Conservation (phyloP, 176 grass and related monocot genomes). For the Eremochloa ophiuroides region DNA sequence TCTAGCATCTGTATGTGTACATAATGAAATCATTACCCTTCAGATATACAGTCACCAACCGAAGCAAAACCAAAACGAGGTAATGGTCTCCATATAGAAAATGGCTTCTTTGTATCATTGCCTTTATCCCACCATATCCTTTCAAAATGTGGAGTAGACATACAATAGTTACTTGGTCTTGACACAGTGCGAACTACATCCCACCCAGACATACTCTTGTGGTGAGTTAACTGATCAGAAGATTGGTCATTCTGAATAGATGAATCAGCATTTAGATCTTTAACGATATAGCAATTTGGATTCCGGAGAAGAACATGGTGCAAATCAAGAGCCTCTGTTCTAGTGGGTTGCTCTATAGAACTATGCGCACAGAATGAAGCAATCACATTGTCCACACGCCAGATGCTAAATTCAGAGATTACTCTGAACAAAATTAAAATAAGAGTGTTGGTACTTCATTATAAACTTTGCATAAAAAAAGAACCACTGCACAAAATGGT, state of each 20-base stretch:
- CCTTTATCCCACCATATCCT: slow-evolving; percentile 99
- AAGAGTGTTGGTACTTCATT: background rate
- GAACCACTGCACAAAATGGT: slow-evolving; percentile 2
- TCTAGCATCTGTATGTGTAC: background rate
- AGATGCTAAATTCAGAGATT: slow-evolving; percentile 73
- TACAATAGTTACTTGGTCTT: slow-evolving; percentile 66
- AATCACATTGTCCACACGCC: slow-evolving; percentile 89
- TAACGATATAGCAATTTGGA: slow-evolving; percentile 58
- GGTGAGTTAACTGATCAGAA: slow-evolving; percentile 35
- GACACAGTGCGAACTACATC: slow-evolving; percentile 76
- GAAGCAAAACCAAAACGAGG: slow-evolving; percentile 67
- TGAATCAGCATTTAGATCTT: slow-evolving; percentile 44
- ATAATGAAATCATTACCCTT: slow-evolving; percentile 61
- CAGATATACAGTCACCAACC: slow-evolving; percentile 89
- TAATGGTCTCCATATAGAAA: slow-evolving; percentile 93
- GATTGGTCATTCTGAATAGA: slow-evolving; percentile 37
- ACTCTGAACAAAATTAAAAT: slow-evolving; percentile 32
- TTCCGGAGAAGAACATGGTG: slow-evolving; percentile 84
- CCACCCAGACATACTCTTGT: slow-evolving; percentile 60
- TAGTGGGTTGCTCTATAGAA: slow-evolving; percentile 61
- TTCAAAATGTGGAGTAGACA: slow-evolving; percentile 93
- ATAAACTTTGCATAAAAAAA: background rate
- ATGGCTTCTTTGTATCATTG: slow-evolving; percentile 60
- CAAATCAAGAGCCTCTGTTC: slow-evolving; percentile 60
- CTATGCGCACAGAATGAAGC: slow-evolving; percentile 66